Conservation (phyloP, 2,329 filamentous ascomycete species). For the Cladosporium sp. region DNA sequence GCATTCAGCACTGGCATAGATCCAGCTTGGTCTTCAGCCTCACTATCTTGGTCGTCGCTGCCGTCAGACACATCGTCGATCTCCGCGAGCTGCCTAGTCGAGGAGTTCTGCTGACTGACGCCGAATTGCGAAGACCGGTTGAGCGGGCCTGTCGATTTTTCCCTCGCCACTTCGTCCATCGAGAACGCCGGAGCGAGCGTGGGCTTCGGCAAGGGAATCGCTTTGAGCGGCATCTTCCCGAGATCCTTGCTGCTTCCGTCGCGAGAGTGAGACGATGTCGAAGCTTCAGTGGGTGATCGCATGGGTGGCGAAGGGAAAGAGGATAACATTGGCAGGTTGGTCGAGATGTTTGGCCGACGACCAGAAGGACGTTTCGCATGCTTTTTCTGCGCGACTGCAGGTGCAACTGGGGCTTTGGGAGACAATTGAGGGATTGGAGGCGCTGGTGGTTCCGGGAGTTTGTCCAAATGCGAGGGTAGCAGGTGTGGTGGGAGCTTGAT, state of each 20-base stretch:
- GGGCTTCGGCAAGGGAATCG: slow-evolving; percentile 29
- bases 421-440: not conserved
- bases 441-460: slow-evolving; percentile 14
- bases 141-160: slow-evolving; percentile 25
- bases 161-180: slow-evolving; percentile 9
- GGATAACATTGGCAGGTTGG: slow-evolving; percentile 16
- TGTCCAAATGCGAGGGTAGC: slow-evolving; percentile 61
- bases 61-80: slow-evolving; percentile 27
- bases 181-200: slow-evolving; percentile 25
- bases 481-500: slow-evolving; percentile 72
- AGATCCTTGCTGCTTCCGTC: slow-evolving; percentile 22
- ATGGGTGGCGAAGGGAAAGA: slow-evolving; percentile 22
- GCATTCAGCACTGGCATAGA: slow-evolving; percentile 21
- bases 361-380: slow-evolving; percentile 1
- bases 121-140: slow-evolving; percentile 32
- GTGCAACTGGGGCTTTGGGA: slow-evolving; percentile 3
- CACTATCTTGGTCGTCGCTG: slow-evolving; percentile 27
- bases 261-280: slow-evolving; percentile 21
- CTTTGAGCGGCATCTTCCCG: slow-evolving; percentile 28
- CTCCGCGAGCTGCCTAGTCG: slow-evolving; percentile 18
- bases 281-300: slow-evolving; percentile 20
- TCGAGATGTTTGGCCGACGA: slow-evolving; percentile 20
- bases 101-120: slow-evolving; percentile 24
- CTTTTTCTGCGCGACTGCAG: slow-evolving; percentile 1
- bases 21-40: slow-evolving; percentile 25